A percentile compares a stretch with the other conserved stretches of the same genome.
Evolutionary conservation across 768 basidiomycete species (phyloP).

Genomic region (Phylloporus scabripes): DNA sequence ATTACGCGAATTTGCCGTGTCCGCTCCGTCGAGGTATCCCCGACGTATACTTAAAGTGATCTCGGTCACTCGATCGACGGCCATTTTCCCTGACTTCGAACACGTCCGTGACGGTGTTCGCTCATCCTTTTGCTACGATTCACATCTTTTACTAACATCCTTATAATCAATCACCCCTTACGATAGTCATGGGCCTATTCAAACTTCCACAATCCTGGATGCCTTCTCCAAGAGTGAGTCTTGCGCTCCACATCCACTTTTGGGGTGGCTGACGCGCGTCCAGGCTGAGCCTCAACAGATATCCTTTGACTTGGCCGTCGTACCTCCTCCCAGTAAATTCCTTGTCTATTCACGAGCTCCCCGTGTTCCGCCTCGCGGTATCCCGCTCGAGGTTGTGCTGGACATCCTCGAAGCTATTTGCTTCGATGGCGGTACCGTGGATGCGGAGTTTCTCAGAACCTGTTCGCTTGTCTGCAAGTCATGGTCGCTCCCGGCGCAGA

Average conservation of each 20-base stretch:
- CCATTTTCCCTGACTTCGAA: conserved; percentile 16
- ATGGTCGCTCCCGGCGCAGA: conserved; percentile 63
- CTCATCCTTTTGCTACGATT: conserved; percentile 13
- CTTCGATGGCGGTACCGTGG: conserved; percentile 33
- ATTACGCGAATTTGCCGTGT: conserved; percentile 23
- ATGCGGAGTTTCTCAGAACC: conserved; percentile 41
- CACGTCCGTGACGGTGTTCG: conserved; percentile 21
- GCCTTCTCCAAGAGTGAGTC: conserved; percentile 24
- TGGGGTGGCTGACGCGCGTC: conserved; percentile 5
- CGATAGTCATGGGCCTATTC: conserved; percentile 25
- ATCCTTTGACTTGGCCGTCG: conserved; percentile 35
- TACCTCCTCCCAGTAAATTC: conserved; percentile 20
- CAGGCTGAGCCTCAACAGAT: conserved; percentile 35
- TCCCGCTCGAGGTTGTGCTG: conserved; percentile 63
- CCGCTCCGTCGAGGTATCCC: conserved; percentile 19
- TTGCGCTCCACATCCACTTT: not conserved
- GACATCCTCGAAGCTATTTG: conserved; percentile 57
- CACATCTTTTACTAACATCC: conserved; percentile 14
- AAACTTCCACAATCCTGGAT: conserved; percentile 18
- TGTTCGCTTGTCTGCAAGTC: conserved; percentile 62
- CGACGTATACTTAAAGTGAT: conserved; percentile 26
- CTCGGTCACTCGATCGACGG: conserved; percentile 11
- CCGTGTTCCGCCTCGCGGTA: conserved; percentile 24
- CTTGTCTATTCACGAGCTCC: conserved; percentile 11
- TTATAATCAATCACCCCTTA: conserved; percentile 20